Evolutionary conservation across 306 rosid species (phyloP).

Genomic region (Aeschynomene evenia): DNA sequence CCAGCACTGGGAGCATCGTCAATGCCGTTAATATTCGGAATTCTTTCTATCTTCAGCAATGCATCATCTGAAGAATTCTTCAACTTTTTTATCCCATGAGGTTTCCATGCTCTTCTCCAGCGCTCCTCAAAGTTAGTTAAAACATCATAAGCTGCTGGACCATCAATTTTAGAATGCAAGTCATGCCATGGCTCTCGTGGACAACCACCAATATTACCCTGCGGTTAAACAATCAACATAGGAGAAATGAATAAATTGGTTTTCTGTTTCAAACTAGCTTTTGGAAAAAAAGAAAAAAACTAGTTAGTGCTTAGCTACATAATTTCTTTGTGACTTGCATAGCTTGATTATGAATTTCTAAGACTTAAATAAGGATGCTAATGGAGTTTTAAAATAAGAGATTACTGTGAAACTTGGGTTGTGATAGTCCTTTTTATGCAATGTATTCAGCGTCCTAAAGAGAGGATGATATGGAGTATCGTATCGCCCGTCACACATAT

Average conservation of each 20-base stretch:
- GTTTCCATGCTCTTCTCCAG: constrained; percentile 89
- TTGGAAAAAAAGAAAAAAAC: background rate
- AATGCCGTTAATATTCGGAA: constrained; percentile 59
- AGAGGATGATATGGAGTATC: constrained; percentile 82
- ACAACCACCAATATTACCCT: constrained; percentile 80
- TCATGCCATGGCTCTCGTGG: constrained; percentile 99
- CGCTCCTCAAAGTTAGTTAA: constrained; percentile 92
- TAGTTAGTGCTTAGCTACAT: background rate
- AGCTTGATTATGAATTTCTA: background rate
- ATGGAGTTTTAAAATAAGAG: constrained; percentile 10
- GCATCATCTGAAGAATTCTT: constrained; percentile 63
- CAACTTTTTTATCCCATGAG: constrained; percentile 75
- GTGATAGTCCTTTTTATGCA: constrained; percentile 93
- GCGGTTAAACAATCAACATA: constrained; percentile 32
- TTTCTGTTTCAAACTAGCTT: background rate
- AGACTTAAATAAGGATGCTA: constrained; percentile 15
- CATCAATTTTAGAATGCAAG: constrained; percentile 88
- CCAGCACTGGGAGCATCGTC: constrained; percentile 37
- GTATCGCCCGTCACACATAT: constrained; percentile 92
- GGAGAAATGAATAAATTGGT: constrained; percentile 16
- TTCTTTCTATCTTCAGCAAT: constrained; percentile 74
- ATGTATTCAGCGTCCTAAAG: constrained; percentile 69
- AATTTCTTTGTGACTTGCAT: constrained; percentile 14
- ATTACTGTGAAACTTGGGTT: constrained; percentile 89
- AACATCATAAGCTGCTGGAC: constrained; percentile 97